Evolutionary conservation across 164 flowering plant genomes (phyloP).

Genomic region (Echeveria elegans): DNA sequence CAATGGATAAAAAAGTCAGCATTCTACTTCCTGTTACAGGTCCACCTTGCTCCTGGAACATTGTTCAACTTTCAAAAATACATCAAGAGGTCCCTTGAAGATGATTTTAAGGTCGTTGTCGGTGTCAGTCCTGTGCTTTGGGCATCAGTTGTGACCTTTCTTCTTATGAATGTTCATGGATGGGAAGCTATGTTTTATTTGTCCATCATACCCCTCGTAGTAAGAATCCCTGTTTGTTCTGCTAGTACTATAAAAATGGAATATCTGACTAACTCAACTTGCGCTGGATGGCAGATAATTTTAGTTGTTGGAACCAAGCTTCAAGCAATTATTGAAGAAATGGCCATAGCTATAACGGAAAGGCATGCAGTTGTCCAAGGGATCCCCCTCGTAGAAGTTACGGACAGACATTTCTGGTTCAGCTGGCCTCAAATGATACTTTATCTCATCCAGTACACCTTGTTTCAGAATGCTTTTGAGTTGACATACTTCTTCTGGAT

Average conservation of each 20-base stretch:
- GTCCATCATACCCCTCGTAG: conserved; percentile 39
- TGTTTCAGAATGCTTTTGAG: conserved; percentile 70
- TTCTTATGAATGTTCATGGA: conserved; percentile 13
- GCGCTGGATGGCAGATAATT: conserved; percentile 34
- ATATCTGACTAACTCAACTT: not conserved
- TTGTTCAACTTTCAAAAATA: conserved; percentile 55
- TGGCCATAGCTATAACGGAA: conserved; percentile 88
- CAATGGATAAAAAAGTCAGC: not conserved
- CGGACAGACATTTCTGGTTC: conserved; percentile 87
- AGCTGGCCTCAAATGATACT: conserved; percentile 57
- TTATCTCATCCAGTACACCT: conserved; percentile 67
- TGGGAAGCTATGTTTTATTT: conserved; percentile 45
- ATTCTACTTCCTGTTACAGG: conserved; percentile 18
- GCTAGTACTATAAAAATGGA: not conserved
- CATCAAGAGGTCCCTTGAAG: conserved; percentile 54
- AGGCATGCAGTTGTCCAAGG: conserved; percentile 94
- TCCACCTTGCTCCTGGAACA: conserved; percentile 31
- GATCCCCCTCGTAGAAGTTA: conserved; percentile 85
- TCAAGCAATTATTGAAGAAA: conserved; percentile 70
- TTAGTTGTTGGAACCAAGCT: conserved; percentile 93
- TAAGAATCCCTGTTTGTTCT: conserved; percentile 18
- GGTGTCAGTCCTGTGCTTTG: conserved; percentile 27
- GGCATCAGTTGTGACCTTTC: not conserved
- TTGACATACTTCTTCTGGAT: conserved; percentile 65
- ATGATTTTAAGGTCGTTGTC: conserved; percentile 66